Evolutionary conservation across 1,284 basidiomycete species (phyloP).

Genomic region (Tilletia setariae): DNA sequence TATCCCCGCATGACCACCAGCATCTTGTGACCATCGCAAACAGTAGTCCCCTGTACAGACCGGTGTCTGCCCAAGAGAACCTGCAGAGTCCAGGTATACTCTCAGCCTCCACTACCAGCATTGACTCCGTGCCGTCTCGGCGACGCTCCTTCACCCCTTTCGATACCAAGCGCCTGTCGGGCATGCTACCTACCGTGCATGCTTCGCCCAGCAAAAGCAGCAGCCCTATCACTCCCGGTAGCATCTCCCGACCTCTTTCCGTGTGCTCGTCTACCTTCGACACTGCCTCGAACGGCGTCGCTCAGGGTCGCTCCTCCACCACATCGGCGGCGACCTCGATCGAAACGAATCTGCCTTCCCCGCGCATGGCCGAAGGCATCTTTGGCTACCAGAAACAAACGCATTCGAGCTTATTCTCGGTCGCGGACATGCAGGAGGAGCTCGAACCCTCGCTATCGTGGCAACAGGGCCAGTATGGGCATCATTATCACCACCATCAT

Average conservation of each 20-base stretch:
- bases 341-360: background rate
- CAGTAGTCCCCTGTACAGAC: too few relatives aligned
- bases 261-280: slow-evolving; percentile 3
- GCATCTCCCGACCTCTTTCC: background rate
- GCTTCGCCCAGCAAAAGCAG: background rate
- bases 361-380: background rate
- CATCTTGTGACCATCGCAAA: too few relatives aligned
- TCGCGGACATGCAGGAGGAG: background rate
- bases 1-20: too few relatives aligned
- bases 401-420: background rate
- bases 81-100: too few relatives aligned
- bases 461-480: background rate
- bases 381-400: background rate
- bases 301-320: background rate
- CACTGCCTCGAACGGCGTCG: background rate
- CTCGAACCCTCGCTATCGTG: background rate
- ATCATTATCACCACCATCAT: background rate
- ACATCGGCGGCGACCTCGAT: background rate
- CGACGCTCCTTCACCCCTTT: background rate
- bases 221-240: background rate
- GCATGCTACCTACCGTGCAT: background rate
- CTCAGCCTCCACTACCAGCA: too few relatives aligned
- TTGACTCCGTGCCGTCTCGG: background rate
- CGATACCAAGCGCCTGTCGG: background rate
- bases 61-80: too few relatives aligned